Conservation (phyloP, 2,329 filamentous ascomycete species). For the Beauveria asiatica region DNA sequence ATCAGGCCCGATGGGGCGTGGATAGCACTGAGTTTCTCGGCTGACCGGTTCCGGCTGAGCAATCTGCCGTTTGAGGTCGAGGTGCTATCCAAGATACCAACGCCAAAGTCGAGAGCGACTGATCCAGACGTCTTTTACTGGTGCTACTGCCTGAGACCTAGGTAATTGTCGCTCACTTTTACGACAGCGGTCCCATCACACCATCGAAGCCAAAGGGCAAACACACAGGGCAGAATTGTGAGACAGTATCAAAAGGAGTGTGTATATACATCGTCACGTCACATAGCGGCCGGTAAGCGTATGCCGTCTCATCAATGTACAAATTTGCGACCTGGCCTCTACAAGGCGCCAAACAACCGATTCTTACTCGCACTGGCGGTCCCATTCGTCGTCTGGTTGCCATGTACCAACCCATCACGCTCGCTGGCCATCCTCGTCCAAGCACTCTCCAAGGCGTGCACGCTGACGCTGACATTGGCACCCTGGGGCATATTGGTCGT, state of each 20-base stretch:
- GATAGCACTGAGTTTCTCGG: conserved; percentile 41
- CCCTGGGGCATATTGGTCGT: conserved; percentile 15
- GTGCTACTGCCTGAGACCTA: conserved; percentile 35
- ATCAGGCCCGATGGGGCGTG: conserved; percentile 32
- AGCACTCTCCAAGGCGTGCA: conserved; percentile 20
- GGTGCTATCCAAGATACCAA: conserved; percentile 33
- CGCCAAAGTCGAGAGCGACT: conserved; percentile 28
- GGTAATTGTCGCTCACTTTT: background rate
- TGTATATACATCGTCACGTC: background rate
- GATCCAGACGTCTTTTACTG: conserved; percentile 40
- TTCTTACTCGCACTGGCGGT: background rate
- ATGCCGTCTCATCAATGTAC: background rate
- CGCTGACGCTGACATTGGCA: conserved; percentile 16
- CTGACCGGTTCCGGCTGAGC: conserved; percentile 29
- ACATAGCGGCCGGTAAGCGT: background rate
- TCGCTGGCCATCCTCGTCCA: conserved; percentile 15
- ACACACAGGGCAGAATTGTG: background rate
- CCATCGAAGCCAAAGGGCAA: background rate
- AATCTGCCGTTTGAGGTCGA: conserved; percentile 33
- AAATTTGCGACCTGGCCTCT: background rate
- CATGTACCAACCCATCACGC: conserved; percentile 8
- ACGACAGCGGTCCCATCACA: background rate
- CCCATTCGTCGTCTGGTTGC: conserved; percentile 2
- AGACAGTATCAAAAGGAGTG: background rate
- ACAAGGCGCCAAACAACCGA: background rate